Evolutionary conservation across 2,329 filamentous ascomycete genomes (phyloP).

Genomic region (Stenocarpella maydis): DNA sequence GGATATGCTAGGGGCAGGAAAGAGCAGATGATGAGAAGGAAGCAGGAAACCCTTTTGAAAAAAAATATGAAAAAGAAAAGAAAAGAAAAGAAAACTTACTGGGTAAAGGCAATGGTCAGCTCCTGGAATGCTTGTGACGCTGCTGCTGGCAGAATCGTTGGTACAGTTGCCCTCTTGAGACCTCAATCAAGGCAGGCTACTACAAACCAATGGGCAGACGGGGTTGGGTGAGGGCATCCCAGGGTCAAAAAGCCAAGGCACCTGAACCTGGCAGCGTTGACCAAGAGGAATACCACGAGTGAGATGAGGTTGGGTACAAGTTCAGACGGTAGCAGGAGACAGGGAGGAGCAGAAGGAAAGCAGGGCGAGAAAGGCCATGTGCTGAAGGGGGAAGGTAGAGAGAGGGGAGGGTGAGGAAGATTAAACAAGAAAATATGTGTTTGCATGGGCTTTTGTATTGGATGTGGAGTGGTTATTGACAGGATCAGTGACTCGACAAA

Average conservation of each 20-base stretch:
- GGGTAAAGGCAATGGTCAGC: neutral
- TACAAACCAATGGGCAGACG: neutral
- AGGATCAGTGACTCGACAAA: neutral
- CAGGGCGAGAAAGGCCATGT: neutral
- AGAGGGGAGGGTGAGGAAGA: neutral
- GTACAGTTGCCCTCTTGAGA: neutral
- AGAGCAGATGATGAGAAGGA: neutral
- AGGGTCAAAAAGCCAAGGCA: neutral
- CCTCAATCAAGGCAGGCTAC: neutral
- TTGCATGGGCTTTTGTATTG: neutral
- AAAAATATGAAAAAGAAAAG: too few species aligned
- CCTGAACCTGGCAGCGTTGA: neutral
- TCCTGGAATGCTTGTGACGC: neutral
- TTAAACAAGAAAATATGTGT: neutral
- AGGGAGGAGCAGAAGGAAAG: neutral
- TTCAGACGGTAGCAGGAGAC: neutral
- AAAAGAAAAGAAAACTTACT: neutral
- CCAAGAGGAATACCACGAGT: too few species aligned
- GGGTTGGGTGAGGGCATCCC: neutral
- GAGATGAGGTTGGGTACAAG: neutral
- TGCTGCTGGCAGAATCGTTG: neutral
- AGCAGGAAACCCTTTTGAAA: too few species aligned
- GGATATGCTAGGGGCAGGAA: neutral
- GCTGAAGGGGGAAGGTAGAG: neutral
- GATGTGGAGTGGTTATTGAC: neutral